Evolutionary conservation across 352 stramenopile species (phyloP), one percentile per base, ranked within the genome.

Genomic region (Ophiocytium majus): DNA sequence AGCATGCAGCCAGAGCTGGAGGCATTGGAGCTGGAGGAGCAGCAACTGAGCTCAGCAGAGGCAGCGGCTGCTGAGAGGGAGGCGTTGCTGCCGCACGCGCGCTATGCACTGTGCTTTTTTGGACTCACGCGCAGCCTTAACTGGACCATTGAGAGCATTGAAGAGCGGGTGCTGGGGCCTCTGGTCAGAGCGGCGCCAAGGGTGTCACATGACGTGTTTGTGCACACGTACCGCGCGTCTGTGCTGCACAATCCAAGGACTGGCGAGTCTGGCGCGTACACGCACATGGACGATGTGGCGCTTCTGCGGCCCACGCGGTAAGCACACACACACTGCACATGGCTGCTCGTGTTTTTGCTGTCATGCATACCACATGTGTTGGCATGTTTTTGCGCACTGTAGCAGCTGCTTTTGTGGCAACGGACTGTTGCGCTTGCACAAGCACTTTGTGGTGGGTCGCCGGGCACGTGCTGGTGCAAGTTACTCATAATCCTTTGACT

Each of bases 21-120:
- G n/a, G n/a, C n/a, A n/a, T n/a, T n/a, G n/a, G n/a, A n/a, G n/a
- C n/a, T n/a, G n/a, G n/a, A n/a, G n/a, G n/a, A n/a, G n/a, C n/a
- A n/a, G n/a, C n/a, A n/a, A n/a, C n/a, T n/a, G n/a, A n/a, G n/a
- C n/a, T n/a, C n/a, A n/a, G n/a, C n/a, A n/a, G 43, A 57, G 43
- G 43, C 43, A 57, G 43, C 43, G 43, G 43, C 43, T 5, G 43
- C 43, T 14, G n/a, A n/a, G n/a, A n/a, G n/a, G n/a, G n/a, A n/a
- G n/a, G n/a, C n/a, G n/a, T n/a, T n/a, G n/a, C n/a, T n/a, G n/a
- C n/a, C n/a, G n/a, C n/a, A 57, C 5, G 43, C 14, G 64, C 31
- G 75, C 19, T 81, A 81, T 43, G 75, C 75, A 9, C 75, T 81
- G 36, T 81, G 75, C 50, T 81, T 81, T 33, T 81, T 57, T 81